Evolutionary conservation across 139 green algal genomes (phyloP), one percentile per base, ranked within the genome.

Genomic region (Coelastrella sp.): DNA sequence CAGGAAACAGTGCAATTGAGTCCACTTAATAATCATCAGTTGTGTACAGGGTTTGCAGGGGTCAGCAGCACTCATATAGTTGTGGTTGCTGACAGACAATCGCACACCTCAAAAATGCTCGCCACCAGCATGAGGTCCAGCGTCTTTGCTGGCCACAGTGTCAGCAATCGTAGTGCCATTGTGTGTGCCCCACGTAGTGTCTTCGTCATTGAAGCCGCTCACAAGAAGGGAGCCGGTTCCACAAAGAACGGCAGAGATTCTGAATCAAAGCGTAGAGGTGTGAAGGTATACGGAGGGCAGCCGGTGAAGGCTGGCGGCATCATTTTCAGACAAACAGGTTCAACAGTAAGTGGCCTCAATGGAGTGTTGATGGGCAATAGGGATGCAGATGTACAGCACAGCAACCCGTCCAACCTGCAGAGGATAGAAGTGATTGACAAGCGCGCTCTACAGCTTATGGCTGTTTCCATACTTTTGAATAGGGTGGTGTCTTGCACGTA

Each of bases 181-280:
- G 48, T 66, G 19, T 79, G 71, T 34, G 45, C 84, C 5, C 69
- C 85, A 9, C 75, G 77, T 32, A 84, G 72, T 27, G 57, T 62
- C 3, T 59, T 92, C 45, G 85, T 91, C 30, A 87, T 94, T 45
- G 67, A 89, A 75, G 81, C 79, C 53, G 90, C 90, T 15, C 90
- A 94, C 81, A 94, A 94, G 88, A 94, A 94, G 87, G 90, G 90
- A 67, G 60, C 78, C 25, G 97, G 97, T 32, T 98, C 93, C 48
- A 98, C 96, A 30, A 99, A 99, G 93, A 99, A 99, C 91, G 97
- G 97, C 34, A 90, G 97, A 57, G 97, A 99, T 86, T 99, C 95
- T 13, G 94, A 96, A 37, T 83, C 93, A 37, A 94, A 99, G 92
- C 86, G 94, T 48, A 89, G 96, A 25, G 97, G 97, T 21, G 92